Evolutionary conservation across 78 protist species (phyloP).

Genomic region (Dictyostelium brefeldianum): DNA sequence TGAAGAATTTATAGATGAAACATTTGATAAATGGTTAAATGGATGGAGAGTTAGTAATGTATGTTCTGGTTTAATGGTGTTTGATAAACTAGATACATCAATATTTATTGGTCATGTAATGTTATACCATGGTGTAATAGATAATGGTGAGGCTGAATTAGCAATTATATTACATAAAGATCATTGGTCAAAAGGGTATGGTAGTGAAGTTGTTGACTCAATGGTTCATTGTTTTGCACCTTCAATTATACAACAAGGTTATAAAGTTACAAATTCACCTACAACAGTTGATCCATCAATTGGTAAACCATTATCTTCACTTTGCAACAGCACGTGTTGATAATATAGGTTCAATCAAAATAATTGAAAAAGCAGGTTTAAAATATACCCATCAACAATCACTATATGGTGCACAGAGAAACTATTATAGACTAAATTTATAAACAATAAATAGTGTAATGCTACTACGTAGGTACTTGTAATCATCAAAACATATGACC

Average conservation of each 20-base stretch:
- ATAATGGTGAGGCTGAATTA: background rate
- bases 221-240: background rate
- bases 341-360: background rate
- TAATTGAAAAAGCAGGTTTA: conserved; percentile 5
- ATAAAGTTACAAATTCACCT: background rate
- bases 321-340: conserved; percentile 5
- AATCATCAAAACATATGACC: too few relatives aligned
- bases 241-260: background rate
- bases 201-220: background rate
- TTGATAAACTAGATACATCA: background rate
- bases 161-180: background rate
- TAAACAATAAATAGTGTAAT: too few relatives aligned
- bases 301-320: conserved; percentile 8
- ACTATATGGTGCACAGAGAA: background rate
- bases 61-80: conserved; percentile 13
- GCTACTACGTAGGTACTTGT: too few relatives aligned
- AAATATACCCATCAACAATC: background rate
- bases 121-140: background rate
- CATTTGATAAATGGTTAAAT: background rate
- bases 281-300: background rate
- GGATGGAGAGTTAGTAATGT: background rate
- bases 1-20: background rate
- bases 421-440: background rate
- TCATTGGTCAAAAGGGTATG: background rate
- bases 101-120: conserved; percentile 1